Evolutionary conservation across 768 basidiomycete species (phyloP).

Genomic region (Termitomyces heimii): DNA sequence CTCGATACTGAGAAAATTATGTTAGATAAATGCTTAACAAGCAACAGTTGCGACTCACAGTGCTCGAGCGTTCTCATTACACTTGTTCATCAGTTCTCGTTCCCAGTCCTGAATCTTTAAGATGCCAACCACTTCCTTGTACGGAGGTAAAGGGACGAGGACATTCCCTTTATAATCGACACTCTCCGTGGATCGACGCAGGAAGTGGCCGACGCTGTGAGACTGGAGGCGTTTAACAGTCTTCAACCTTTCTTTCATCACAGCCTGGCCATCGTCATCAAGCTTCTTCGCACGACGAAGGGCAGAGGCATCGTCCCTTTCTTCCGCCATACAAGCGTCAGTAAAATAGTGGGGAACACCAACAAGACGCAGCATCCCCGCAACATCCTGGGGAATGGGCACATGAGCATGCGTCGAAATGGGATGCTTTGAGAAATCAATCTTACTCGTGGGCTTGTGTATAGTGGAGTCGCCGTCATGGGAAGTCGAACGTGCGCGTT

Average conservation of each 20-base stretch:
- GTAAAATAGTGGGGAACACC: conserved; percentile 21
- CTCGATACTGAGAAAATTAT: not conserved
- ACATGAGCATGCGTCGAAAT: not conserved
- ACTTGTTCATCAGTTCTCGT: not conserved
- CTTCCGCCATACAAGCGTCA: conserved; percentile 11
- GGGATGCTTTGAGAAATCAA: not conserved
- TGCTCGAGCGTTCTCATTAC: not conserved
- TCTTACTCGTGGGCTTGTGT: conserved; percentile 18
- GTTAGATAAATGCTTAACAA: not conserved
- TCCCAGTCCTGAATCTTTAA: conserved; percentile 1
- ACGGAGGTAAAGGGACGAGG: conserved; percentile 4
- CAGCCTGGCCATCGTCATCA: conserved; percentile 8
- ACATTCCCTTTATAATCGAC: not conserved
- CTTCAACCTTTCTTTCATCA: not conserved
- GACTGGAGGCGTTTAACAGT: conserved; percentile 6
- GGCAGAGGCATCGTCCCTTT: conserved; percentile 14
- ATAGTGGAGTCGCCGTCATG: conserved; percentile 20
- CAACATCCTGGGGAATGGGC: conserved; percentile 16
- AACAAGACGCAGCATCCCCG: conserved; percentile 19
- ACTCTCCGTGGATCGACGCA: conserved; percentile 6
- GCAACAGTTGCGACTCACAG: not conserved
- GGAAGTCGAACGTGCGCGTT: conserved; percentile 4
- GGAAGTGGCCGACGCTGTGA: conserved; percentile 1
- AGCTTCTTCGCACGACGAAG: conserved; percentile 8
- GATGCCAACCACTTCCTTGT: not conserved